Percentiles rank a stretch among this genome's conserved stretches.
These are phyloP conservation scores for Phytophthora hibernalis DNA, from an alignment of 352 stramenopile species.

Conservation along the genomic window DNA sequence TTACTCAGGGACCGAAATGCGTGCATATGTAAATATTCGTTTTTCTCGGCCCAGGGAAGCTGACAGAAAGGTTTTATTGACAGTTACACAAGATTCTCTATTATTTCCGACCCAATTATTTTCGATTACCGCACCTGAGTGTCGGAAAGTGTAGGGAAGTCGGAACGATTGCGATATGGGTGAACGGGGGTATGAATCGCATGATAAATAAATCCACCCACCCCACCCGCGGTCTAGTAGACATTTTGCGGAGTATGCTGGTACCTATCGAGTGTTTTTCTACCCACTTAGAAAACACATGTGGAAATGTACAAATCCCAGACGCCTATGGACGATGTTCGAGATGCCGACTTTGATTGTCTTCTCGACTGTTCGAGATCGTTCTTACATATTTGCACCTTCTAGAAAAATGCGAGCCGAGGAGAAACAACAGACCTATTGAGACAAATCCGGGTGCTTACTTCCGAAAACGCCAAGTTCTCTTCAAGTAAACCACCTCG, in stretches of 20 bases:
- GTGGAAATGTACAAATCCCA: not conserved
- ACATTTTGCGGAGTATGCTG: too few relatives aligned
- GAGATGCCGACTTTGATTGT: not conserved
- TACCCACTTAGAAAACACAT: not conserved
- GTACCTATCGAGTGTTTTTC: not conserved
- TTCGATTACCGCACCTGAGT: too few relatives aligned
- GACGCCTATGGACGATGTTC: not conserved
- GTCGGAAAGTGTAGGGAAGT: too few relatives aligned
- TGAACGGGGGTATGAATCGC: too few relatives aligned
- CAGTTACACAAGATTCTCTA: too few relatives aligned
- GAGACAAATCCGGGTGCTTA: not conserved
- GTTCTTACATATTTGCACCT: not conserved
- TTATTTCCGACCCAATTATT: too few relatives aligned
- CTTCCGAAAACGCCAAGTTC: not conserved
- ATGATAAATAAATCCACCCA: too few relatives aligned
- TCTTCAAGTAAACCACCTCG: not conserved
- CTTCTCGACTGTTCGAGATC: conserved; percentile 6
- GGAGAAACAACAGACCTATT: not conserved
- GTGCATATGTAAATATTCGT: not conserved
- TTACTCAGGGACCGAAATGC: not conserved
- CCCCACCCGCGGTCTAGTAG: too few relatives aligned
- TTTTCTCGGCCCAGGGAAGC: conserved; percentile 9
- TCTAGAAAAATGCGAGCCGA: not conserved
- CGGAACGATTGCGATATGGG: too few relatives aligned
- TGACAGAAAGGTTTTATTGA: too few relatives aligned